Base-by-base conservation (phyloP, 306 rosid species). In the Quercus glauca region DNA sequence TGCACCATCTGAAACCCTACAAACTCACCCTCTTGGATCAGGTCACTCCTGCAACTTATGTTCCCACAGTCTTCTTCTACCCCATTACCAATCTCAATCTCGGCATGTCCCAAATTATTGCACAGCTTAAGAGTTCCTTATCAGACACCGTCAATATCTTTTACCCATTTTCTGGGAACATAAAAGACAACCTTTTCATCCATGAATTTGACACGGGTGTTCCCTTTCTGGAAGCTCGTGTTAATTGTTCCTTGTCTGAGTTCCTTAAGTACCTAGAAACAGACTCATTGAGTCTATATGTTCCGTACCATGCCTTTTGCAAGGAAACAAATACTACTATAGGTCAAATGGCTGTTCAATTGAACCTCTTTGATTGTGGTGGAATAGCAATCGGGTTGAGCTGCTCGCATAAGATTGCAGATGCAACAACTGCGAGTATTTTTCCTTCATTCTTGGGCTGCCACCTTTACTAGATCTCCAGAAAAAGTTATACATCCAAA, bases 111-210 rank as follows among this genome's bases (percentile, higher is more conserved):
- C 43, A 45, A 33, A 15, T 73, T 3, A 31, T 83, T 43, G 9
- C 64, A 43, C 69, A 84, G 9, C 72, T 85, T 37, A 90, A 86
- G 69, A 82, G n/a, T 3, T 83, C 90, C 17, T 73, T 88, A 0
- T 86, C 90, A 0, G 89, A 86, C 29, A 79, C 88, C 49, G 83
- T 90, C 29, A 75, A 78, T 23, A 71, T 84, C 56, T 90, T 78
- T 84, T 88, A 88, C 79, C 92, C 90, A 4, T 5, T 88, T 1
- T 87, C 94, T 0, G 92, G 92, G 1, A 80, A 87, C 25, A 58
- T 77, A 29, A 75, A 77, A 13, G 33, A 86, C 21, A 82, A 77
- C 53, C 33, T 80, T 18, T 83, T 78, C 25, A 56, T 90, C 57
- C 69, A 80, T 37, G 87, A 86, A 52, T 88, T 86, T 59, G 84